Conservation (phyloP, 495 filamentous ascomycete species). For the Durotheca rogersii region DNA sequence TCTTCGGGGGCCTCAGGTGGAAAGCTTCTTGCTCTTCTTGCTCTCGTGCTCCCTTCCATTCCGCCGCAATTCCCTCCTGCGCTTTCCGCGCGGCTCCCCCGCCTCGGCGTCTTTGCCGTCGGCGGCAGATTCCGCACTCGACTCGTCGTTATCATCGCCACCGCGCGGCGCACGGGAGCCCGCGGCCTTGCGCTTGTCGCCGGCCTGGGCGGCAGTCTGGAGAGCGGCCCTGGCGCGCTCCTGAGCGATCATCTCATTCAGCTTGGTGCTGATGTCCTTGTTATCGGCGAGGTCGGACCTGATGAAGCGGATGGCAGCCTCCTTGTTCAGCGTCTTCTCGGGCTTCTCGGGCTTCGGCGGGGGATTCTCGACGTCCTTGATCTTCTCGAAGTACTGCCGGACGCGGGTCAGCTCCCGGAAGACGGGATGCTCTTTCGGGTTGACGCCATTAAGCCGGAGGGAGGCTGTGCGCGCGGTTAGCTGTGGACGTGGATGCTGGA, state of each 20-base stretch:
- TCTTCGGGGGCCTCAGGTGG: constrained; percentile 1
- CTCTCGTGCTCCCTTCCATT: constrained; percentile 22
- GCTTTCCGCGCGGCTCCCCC: constrained; percentile 32
- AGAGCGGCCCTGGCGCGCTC: constrained; percentile 47
- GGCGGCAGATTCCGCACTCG: constrained; percentile 15
- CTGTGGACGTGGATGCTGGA: not conserved
- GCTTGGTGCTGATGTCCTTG: constrained; percentile 41
- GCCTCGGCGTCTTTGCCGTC: constrained; percentile 22
- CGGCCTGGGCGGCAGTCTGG: constrained; percentile 36
- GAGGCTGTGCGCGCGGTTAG: constrained; percentile 59
- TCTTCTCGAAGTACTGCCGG: constrained; percentile 90
- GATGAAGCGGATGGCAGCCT: constrained; percentile 78
- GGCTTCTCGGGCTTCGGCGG: constrained; percentile 57
- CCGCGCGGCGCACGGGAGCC: constrained; percentile 25
- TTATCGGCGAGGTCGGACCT: constrained; percentile 64
- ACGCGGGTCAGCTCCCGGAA: constrained; percentile 82
- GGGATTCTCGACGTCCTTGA: constrained; percentile 61
- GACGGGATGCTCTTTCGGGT: constrained; percentile 81
- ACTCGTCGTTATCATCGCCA: too few species aligned
- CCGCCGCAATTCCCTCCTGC: constrained; percentile 19
- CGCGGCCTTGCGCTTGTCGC: constrained; percentile 43
- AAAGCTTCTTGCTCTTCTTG: constrained; percentile 25
- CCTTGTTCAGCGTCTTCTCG: constrained; percentile 69
- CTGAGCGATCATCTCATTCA: constrained; percentile 48
- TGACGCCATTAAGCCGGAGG: constrained; percentile 73